Evolutionary conservation across 78 protist species (phyloP).

Genomic region (Mastigamoeba balamuthi): DNA sequence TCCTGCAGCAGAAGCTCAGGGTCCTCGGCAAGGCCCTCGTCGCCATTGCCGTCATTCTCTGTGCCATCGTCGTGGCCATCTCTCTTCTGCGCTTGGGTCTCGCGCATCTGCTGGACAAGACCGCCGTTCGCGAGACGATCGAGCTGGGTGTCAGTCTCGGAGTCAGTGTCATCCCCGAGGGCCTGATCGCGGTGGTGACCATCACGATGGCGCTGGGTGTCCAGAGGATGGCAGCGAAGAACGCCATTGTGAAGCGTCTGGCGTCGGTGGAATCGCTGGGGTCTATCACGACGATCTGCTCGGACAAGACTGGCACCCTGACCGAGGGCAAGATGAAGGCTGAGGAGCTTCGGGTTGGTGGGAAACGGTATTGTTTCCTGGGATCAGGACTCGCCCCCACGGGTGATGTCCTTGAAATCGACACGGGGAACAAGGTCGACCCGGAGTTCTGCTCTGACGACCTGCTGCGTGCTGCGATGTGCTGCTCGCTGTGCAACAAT

Average conservation of each 20-base stretch:
- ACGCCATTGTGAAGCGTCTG: slow-evolving; percentile 71
- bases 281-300: slow-evolving; percentile 65
- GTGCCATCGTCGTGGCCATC: not conserved
- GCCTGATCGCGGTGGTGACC: slow-evolving; percentile 6
- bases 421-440: slow-evolving; percentile 13
- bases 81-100: too few species aligned
- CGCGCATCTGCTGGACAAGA: too few species aligned
- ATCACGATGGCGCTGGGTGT: slow-evolving; percentile 76
- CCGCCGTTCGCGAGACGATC: too few species aligned
- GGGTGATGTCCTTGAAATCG: not conserved
- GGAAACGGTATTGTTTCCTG: too few species aligned
- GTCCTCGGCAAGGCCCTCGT: not conserved
- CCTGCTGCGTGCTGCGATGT: too few species aligned
- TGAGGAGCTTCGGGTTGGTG: too few species aligned
- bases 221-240: slow-evolving; percentile 61
- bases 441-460: slow-evolving; percentile 69
- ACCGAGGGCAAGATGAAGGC: slow-evolving; percentile 88
- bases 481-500: too few species aligned
- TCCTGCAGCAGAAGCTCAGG: too few species aligned
- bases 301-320: slow-evolving; percentile 95
- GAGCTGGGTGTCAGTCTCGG: too few species aligned
- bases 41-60: slow-evolving; percentile 26
- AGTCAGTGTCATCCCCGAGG: slow-evolving; percentile 87
- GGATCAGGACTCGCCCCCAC: too few species aligned
- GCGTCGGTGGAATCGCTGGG: slow-evolving; percentile 88